Conservation (phyloP, 495 filamentous ascomycete genomes). For the Neurospora sp. region DNA sequence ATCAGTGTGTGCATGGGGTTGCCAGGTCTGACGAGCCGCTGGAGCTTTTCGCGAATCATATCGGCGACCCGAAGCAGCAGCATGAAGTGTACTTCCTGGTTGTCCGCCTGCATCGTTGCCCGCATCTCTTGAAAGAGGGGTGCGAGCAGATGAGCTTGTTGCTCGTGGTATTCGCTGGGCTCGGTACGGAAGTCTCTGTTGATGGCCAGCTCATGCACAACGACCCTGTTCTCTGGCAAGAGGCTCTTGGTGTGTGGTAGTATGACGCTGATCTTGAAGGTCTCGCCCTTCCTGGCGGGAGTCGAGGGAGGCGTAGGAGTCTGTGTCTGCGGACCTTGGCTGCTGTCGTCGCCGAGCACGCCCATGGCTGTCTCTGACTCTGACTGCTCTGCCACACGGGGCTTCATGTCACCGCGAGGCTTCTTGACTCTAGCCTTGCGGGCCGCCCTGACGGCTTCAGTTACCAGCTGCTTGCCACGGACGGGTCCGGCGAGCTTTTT, state of each 20-base stretch:
- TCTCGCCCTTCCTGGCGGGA: constrained; percentile 23
- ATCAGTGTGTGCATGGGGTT: constrained; percentile 77
- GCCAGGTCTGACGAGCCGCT: constrained; percentile 67
- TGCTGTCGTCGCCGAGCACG: constrained; percentile 23
- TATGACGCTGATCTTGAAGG: constrained; percentile 31
- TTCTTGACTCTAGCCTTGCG: constrained; percentile 61
- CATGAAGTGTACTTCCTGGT: constrained; percentile 48
- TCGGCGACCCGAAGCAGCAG: constrained; percentile 82
- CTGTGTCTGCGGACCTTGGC: constrained; percentile 22
- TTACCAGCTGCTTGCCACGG: constrained; percentile 71
- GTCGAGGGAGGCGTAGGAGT: constrained; percentile 34
- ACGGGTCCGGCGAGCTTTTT: constrained; percentile 80
- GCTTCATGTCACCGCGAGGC: constrained; percentile 58
- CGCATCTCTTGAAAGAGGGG: constrained; percentile 73
- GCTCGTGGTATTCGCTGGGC: constrained; percentile 38
- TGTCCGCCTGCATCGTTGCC: constrained; percentile 56
- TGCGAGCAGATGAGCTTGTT: constrained; percentile 39
- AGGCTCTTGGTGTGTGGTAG: constrained; percentile 31
- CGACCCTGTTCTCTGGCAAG: constrained; percentile 70
- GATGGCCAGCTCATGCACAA: constrained; percentile 87
- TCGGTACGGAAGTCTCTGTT: constrained; percentile 67
- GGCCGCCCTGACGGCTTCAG: constrained; percentile 71
- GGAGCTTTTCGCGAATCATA: constrained; percentile 70
- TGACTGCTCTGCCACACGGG: constrained; percentile 45
- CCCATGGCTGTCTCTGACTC: constrained; percentile 27